Evolutionary conservation across 352 stramenopile species (phyloP).

Genomic region (Globisporangium canariense): DNA sequence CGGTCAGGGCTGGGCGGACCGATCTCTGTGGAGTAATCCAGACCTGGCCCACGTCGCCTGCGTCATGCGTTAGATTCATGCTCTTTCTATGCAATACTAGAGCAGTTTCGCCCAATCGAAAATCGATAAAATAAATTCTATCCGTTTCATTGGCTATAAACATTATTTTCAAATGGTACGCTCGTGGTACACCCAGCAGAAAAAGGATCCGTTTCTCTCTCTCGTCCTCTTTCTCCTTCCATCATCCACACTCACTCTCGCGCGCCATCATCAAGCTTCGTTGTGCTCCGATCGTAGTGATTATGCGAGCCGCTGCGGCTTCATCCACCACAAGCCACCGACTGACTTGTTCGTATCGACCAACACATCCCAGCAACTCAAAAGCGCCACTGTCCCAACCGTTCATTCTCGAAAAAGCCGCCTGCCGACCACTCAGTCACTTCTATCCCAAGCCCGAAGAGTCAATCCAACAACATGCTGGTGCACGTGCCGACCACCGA

Average conservation of each 20-base stretch:
- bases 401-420: conserved; percentile 4
- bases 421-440: conserved; percentile 6
- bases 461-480: neutral
- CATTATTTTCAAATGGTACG: neutral
- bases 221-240: too few species aligned
- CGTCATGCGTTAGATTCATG: neutral
- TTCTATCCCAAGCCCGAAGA: neutral
- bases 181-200: neutral
- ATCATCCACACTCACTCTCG: neutral
- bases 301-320: neutral
- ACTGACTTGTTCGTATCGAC: neutral
- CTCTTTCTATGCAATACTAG: neutral
- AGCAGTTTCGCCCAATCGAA: neutral
- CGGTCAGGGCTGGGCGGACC: neutral
- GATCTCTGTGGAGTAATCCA: conserved; percentile 1
- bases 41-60: neutral
- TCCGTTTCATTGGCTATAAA: neutral
- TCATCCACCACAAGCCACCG: neutral
- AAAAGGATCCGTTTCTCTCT: neutral
- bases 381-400: neutral
- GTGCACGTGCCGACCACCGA: neutral
- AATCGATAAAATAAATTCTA: neutral
- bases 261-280: conserved; percentile 3
- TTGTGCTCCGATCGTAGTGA: neutral
- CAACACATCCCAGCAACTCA: neutral